Conservation (phyloP, 768 basidiomycete species). For the Mycena latifolia region DNA sequence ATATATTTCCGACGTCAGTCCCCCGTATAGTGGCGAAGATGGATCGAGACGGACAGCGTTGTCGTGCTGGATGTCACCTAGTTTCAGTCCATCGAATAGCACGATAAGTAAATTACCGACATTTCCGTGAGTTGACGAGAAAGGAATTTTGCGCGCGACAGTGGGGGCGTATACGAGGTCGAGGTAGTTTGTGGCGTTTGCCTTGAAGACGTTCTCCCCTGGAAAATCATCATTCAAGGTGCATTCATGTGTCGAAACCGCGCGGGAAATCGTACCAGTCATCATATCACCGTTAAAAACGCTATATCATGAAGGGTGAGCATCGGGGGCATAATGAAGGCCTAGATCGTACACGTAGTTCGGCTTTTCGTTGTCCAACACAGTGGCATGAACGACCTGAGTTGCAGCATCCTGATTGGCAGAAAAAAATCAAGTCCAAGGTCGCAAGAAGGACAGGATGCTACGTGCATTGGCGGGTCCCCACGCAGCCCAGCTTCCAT, state of each 20-base stretch:
- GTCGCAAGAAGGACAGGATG: background rate
- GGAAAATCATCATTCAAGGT: background rate
- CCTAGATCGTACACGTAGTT: constrained; percentile 18
- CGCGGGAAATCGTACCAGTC: constrained; percentile 2
- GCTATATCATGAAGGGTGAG: background rate
- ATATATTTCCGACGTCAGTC: background rate
- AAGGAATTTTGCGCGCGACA: constrained; percentile 30
- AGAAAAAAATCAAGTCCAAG: background rate
- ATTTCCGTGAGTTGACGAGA: constrained; percentile 35
- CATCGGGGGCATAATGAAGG: background rate
- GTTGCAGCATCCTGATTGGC: constrained; percentile 25
- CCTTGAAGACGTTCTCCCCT: constrained; percentile 34
- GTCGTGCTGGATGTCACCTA: constrained; percentile 23
- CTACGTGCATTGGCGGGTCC: constrained; percentile 20
- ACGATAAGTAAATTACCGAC: constrained; percentile 7
- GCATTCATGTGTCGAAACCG: background rate
- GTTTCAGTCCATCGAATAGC: background rate
- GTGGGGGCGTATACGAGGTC: constrained; percentile 32
- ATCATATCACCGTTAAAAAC: constrained; percentile 29
- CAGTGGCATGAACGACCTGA: constrained; percentile 23
- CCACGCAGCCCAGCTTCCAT: constrained; percentile 27
- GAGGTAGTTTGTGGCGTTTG: constrained; percentile 34
- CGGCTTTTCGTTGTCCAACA: constrained; percentile 31
- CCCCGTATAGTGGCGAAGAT: background rate
- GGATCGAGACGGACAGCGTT: constrained; percentile 18